These are phyloP conservation scores for Rhizopogon vulgaris DNA, from an alignment of 768 basidiomycete genomes.

Conservation along the genomic window DNA sequence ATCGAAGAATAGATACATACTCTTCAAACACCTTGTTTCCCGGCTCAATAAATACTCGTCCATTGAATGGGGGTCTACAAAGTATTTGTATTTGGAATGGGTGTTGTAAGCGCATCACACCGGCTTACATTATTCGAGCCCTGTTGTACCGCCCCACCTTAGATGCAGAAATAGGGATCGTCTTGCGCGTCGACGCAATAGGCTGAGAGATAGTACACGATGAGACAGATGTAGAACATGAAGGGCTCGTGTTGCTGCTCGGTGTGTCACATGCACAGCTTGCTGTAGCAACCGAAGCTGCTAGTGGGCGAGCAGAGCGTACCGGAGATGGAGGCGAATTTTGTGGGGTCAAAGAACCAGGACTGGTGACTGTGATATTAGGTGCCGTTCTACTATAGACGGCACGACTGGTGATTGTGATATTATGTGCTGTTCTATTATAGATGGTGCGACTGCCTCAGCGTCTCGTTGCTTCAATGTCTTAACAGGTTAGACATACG, in stretches of 20 bases:
- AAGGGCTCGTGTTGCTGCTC: not conserved
- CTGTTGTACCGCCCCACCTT: slow-evolving; percentile 1
- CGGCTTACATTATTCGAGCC: not conserved
- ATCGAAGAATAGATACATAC: not conserved
- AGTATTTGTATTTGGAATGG: not conserved
- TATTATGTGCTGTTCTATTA: not conserved
- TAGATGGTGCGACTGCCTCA: not conserved
- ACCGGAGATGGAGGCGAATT: not conserved
- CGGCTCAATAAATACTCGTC: not conserved
- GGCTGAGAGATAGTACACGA: not conserved
- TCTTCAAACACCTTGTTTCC: slow-evolving; percentile 1
- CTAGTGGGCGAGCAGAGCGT: not conserved
- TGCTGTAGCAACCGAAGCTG: not conserved
- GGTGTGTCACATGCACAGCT: not conserved
- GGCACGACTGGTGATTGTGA: not conserved
- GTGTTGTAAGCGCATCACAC: not conserved
- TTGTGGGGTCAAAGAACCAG: not conserved
- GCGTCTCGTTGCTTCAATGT: not conserved
- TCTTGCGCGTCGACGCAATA: not conserved
- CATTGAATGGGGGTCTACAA: not conserved
- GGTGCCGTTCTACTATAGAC: not conserved
- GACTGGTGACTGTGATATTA: not conserved
- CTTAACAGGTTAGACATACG: not conserved
- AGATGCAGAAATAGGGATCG: not conserved
- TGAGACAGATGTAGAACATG: not conserved